Percentiles rank a stretch among this genome's conserved stretches.
These are phyloP conservation scores for Hymenoscyphus repandus DNA, from an alignment of 2,329 filamentous ascomycete genomes.

Conservation along the genomic window DNA sequence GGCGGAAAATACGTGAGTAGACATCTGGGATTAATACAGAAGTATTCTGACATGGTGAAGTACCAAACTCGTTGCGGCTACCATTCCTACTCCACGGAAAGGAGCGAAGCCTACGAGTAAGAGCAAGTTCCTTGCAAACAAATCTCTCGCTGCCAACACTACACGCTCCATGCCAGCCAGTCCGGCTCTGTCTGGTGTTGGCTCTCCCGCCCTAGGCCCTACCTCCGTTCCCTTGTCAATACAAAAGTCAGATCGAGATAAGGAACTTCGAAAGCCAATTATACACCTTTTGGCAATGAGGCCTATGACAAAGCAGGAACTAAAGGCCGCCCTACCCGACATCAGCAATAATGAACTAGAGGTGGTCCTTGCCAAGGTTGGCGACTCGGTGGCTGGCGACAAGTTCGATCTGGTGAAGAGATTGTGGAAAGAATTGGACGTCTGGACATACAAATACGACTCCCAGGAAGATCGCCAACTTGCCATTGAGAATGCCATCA, in stretches of 20 bases:
- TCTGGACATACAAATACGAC: slow-evolving; percentile 56
- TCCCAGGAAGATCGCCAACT: slow-evolving; percentile 50
- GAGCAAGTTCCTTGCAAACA: slow-evolving; percentile 23
- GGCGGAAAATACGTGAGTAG: slow-evolving; percentile 40
- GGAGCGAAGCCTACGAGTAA: slow-evolving; percentile 23
- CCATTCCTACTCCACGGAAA: slow-evolving; percentile 19
- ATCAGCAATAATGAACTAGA: slow-evolving; percentile 46
- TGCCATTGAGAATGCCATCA: slow-evolving; percentile 56
- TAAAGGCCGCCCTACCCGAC: slow-evolving; percentile 47
- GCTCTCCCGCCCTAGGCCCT: slow-evolving; percentile 48
- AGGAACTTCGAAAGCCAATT: slow-evolving; percentile 47
- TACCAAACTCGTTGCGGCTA: slow-evolving; percentile 34
- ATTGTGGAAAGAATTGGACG: slow-evolving; percentile 59
- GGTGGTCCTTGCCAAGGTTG: slow-evolving; percentile 52
- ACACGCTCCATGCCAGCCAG: slow-evolving; percentile 45
- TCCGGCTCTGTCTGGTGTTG: slow-evolving; percentile 49
- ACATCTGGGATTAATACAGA: slow-evolving; percentile 16
- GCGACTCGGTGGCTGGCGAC: slow-evolving; percentile 43
- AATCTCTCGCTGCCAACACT: slow-evolving; percentile 20
- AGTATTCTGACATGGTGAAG: slow-evolving; percentile 33
- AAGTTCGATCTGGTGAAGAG: slow-evolving; percentile 52
- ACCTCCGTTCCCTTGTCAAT: slow-evolving; percentile 47
- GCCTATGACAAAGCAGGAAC: slow-evolving; percentile 44
- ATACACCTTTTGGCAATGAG: slow-evolving; percentile 57
- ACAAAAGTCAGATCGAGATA: slow-evolving; percentile 46